Evolutionary conservation across 1,284 basidiomycete species (phyloP), one percentile per base, ranked within the genome.

Genomic region (Volvariella surrecta): DNA sequence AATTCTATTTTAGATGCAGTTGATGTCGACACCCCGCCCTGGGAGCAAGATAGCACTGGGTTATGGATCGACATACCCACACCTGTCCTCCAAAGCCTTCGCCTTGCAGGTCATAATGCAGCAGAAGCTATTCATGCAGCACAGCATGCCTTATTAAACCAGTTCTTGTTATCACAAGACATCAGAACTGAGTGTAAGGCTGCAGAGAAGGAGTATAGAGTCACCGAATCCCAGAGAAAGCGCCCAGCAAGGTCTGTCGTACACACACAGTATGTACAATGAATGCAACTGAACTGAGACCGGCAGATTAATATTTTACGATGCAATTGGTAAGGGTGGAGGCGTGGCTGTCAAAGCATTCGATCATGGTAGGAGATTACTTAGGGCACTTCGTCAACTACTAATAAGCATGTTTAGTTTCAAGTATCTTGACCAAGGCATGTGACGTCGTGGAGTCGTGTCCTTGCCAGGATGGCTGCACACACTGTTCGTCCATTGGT

Each of bases 101-200:
- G 65, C 3, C 54, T 59, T 16, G 79, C 82, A 49, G 66, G 66
- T 4, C 74, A 90, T 45, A 78, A 66, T 40, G 79, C 85, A 0
- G 88, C 81, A 2, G 66, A 62, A 46, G 87, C 84, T 0, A 90
- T 94, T 41, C 91, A 94, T 55, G 79, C 87, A 1, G 88, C 90
- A 1, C 74, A 84, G 49, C 92, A 95, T 56, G 89, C 89, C 0
- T 71, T 93, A 50, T 62, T 94, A 47, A 90, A 89, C 47, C 76
- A 80, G 39, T 91, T 91, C 52, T 68, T 77, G 4, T 66, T 92
- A 51, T 71, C 75, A 2, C 61, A 72, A 32, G 88, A 92, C 48
- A 62, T 94, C n/a, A 74, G 67, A 43, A 93, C 91, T 1, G 91
- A 94, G 56, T 94, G 91, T 64, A 91, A 93, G 59, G 75, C 74